Percentiles rank a stretch among this genome's conserved stretches.
Conservation (phyloP, 2,329 filamentous ascomycete species). For the Ceratocystis destructans region DNA sequence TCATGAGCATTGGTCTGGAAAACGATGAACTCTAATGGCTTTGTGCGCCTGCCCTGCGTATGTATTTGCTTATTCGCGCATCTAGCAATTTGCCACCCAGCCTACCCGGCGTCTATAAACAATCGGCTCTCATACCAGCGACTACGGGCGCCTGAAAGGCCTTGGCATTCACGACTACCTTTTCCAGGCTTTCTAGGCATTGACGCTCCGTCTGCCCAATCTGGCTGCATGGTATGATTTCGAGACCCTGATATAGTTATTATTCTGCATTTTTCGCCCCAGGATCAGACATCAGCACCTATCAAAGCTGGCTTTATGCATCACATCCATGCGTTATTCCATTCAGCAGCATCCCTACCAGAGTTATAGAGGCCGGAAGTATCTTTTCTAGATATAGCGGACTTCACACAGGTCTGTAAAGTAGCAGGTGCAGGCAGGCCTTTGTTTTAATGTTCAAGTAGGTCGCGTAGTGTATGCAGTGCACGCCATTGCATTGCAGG, state of each 20-base stretch:
- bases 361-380: slow-evolving; percentile 32
- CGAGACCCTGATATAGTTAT: slow-evolving; percentile 46
- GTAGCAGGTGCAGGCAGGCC: too few relatives aligned
- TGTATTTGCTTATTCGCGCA: slow-evolving; percentile 46
- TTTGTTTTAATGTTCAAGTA: too few relatives aligned
- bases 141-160: slow-evolving; percentile 33
- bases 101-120: slow-evolving; percentile 28
- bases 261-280: slow-evolving; percentile 38
- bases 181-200: slow-evolving; percentile 39
- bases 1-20: too few relatives aligned
- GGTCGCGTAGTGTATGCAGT: too few relatives aligned
- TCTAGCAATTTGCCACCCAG: slow-evolving; percentile 29
- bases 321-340: slow-evolving; percentile 39
- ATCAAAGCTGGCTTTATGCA: slow-evolving; percentile 38
- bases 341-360: slow-evolving; percentile 32
- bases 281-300: slow-evolving; percentile 33
- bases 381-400: not conserved
- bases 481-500: too few relatives aligned
- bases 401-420: too few relatives aligned
- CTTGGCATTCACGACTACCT: slow-evolving; percentile 43
- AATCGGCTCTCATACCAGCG: slow-evolving; percentile 42
- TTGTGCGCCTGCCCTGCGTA: slow-evolving; percentile 37
- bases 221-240: slow-evolving; percentile 29
- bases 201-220: slow-evolving; percentile 30
- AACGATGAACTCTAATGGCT: not conserved